Conservation (phyloP, 179 eudicot genomes). For the Kewa caespitosa region DNA sequence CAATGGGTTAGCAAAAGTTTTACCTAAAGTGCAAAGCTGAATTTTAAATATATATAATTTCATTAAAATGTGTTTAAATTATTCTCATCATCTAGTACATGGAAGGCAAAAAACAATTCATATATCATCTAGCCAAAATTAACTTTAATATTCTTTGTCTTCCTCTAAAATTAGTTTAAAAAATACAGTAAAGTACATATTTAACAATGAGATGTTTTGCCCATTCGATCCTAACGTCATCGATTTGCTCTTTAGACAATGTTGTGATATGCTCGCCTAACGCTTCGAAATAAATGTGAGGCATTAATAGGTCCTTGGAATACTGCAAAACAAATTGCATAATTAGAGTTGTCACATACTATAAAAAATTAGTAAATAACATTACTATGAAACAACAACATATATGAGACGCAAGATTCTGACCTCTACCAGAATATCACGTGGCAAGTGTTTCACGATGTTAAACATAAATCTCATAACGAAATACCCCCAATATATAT, state of each 20-base stretch:
- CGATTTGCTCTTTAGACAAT: background rate
- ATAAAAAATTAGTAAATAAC: no score
- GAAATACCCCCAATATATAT: background rate
- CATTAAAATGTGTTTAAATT: no score
- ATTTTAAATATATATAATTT: no score
- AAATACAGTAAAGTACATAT: background rate
- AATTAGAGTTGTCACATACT: background rate
- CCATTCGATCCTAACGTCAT: background rate
- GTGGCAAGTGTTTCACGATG: background rate
- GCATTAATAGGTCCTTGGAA: background rate
- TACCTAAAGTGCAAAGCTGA: no score
- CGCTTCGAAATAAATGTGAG: background rate
- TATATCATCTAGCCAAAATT: no score
- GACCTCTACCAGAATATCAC: background rate
- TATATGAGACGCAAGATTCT: background rate
- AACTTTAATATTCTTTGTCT: background rate
- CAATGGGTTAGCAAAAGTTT: no score
- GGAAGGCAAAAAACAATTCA: no score
- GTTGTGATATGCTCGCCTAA: background rate
- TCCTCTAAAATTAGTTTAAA: background rate
- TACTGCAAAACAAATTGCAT: background rate
- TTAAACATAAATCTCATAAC: background rate
- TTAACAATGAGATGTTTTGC: background rate
- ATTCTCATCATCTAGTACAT: no score
- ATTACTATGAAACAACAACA: background rate